Evolutionary conservation across 371 early-diverging fungal genomes (phyloP), one percentile per base, ranked within the genome.

Genomic region (Batkoa obscura): DNA sequence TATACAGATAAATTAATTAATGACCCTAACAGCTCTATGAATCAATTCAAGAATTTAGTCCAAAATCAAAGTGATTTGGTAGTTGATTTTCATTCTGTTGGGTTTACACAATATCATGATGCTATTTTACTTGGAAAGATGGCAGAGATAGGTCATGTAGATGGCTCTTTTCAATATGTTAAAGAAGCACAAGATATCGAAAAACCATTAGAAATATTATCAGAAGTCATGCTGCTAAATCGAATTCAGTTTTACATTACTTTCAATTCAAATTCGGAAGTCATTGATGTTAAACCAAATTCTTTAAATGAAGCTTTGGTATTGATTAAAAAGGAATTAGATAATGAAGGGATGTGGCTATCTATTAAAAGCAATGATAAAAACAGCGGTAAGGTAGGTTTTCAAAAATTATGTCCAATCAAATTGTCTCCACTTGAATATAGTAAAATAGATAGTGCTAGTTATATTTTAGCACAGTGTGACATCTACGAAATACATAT

Each of bases 111-210:
- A 1, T 38, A 33, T 15, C 66, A 66, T 31, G 66, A 66, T 46
- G 63, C 66, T 1, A 58, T 50, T 33, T 38, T 66, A n/a, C 53
- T 66, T 37, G 56, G 63, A 9, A 63, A 63, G 61, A 48, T 66
- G 48, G 60, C 66, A 60, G 55, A 55, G 43, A 39, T 63, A 63
- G 0, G 62, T 60, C 48, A 59, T 63, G 54, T 63, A 63, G 55
- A 45, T 5, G 45, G 45, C 23, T 15, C 45, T 6, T 45, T 45
- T 23, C 45, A 45, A 23, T 69, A 67, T 35, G 65, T 69, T n/a
- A n/a, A 50, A 39, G 53, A 58, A 37, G 52, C 64, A 3, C 15
- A n/a, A 1, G 64, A 50, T 30, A 69, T 69, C 33, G 51, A 53
- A 5, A 36, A 49, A 0, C 57, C 67, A 4, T 64, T 69, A 64